phyloP scores from a whole-genome alignment of 106 monocot genomes.

The Xerophyta viscosa region DNA sequence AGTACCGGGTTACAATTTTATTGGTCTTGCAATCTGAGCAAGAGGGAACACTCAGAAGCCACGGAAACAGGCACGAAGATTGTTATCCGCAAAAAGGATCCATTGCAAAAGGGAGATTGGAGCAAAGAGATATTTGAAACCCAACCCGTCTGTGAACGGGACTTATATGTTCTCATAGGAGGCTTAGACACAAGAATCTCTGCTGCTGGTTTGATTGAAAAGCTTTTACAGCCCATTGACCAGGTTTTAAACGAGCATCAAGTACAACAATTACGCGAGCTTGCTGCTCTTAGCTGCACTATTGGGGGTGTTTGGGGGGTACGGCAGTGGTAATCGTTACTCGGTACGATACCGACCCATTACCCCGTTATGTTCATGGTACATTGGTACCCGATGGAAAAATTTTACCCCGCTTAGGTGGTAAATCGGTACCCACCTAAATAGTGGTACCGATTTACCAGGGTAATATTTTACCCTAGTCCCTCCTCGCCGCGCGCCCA shows the following conservation, averaged over 20 bases:
- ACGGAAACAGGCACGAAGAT: constrained; percentile 98
- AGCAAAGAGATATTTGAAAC: constrained; percentile 85
- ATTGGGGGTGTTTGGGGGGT: constrained; percentile 87
- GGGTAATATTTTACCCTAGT: too few species aligned
- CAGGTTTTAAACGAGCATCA: constrained; percentile 88
- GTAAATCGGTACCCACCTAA: too few species aligned
- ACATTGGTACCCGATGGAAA: too few species aligned
- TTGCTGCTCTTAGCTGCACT: constrained; percentile 83
- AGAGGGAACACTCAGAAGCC: constrained; percentile 98
- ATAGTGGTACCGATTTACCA: too few species aligned
- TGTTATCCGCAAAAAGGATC: constrained; percentile 94
- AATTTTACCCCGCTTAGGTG: too few species aligned
- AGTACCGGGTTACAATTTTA: constrained; percentile 97
- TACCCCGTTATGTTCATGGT: too few species aligned
- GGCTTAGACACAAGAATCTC: constrained; percentile 77
- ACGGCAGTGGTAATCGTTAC: too few species aligned
- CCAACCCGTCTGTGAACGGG: constrained; percentile 80
- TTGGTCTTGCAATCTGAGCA: constrained; percentile 87
- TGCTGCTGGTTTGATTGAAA: constrained; percentile 94
- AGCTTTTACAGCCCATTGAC: constrained; percentile 79
- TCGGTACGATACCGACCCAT: too few species aligned
- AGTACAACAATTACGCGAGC: constrained; percentile 84
- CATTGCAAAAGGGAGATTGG: constrained; percentile 75
- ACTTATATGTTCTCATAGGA: constrained; percentile 90
- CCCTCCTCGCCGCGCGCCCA: too few species aligned